These are phyloP conservation scores for Blastomyces emzantsi DNA, from an alignment of 2,329 filamentous ascomycete species.

Conservation along the genomic window DNA sequence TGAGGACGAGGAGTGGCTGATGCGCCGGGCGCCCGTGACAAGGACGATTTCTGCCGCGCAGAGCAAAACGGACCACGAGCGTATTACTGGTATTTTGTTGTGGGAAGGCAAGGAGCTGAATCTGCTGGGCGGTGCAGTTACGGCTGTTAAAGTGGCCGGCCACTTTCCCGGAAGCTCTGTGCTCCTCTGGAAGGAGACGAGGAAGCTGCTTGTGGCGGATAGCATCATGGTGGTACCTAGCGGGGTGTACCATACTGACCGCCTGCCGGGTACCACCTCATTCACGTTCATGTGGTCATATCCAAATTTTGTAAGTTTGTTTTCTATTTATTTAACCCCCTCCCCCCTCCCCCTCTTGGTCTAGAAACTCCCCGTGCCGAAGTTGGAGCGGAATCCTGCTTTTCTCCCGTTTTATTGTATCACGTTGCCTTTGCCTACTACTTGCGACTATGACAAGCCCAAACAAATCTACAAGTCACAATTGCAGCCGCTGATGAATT, in stretches of 20 bases:
- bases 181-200: slow-evolving; percentile 51
- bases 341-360: background rate
- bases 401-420: background rate
- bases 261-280: slow-evolving; percentile 38
- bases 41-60: slow-evolving; percentile 22
- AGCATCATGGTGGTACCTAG: slow-evolving; percentile 61
- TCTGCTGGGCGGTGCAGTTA: slow-evolving; percentile 21
- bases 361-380: slow-evolving; percentile 10
- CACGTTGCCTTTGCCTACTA: background rate
- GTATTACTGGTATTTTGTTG: slow-evolving; percentile 22
- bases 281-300: slow-evolving; percentile 72
- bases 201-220: slow-evolving; percentile 64
- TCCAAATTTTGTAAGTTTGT: slow-evolving; percentile 46
- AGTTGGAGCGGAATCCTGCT: background rate
- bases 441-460: background rate
- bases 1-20: slow-evolving; percentile 60
- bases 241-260: slow-evolving; percentile 23
- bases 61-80: slow-evolving; percentile 8
- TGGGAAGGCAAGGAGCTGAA: slow-evolving; percentile 31
- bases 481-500: background rate
- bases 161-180: slow-evolving; percentile 72
- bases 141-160: slow-evolving; percentile 57
- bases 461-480: background rate
- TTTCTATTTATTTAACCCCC: slow-evolving; percentile 16
- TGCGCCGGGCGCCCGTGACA: slow-evolving; percentile 34